Evolutionary conservation across 345 rosid species (phyloP).

Genomic region (Syzygium oleosum): DNA sequence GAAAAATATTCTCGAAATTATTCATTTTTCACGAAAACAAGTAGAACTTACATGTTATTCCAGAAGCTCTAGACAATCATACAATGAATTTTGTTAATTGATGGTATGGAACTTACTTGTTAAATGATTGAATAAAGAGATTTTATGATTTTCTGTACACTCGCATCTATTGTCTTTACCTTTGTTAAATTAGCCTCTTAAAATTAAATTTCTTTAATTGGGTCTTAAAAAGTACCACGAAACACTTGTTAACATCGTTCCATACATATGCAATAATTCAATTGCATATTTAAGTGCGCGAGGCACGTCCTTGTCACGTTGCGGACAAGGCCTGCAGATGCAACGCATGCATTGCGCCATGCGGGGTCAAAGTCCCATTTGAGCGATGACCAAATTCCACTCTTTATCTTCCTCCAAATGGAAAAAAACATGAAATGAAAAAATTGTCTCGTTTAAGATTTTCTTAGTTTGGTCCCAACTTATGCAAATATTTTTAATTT

Average conservation of each 20-base stretch:
- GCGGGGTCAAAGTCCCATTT: neutral
- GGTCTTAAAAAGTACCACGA: neutral
- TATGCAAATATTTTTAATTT: neutral
- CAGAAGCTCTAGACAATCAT: neutral
- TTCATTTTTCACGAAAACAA: neutral
- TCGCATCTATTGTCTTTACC: neutral
- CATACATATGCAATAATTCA: neutral
- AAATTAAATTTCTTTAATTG: neutral
- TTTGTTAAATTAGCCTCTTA: neutral
- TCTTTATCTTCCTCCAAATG: neutral
- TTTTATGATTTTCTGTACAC: neutral
- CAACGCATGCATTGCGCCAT: neutral
- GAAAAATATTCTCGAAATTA: neutral
- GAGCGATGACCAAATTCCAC: neutral
- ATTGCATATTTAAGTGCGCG: neutral
- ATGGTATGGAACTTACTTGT: neutral
- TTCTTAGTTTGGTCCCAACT: neutral
- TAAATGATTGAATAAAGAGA: neutral
- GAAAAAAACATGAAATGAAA: too few relatives aligned
- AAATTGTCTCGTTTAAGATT: neutral
- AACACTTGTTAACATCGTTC: neutral
- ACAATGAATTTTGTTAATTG: neutral
- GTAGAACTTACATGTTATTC: neutral
- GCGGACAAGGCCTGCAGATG: neutral
- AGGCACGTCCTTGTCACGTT: neutral